A percentile compares a stretch with the other conserved stretches of the same genome.
Evolutionary conservation across 345 rosid genomes (phyloP).

Genomic region (Dipteronia sinensis): DNA sequence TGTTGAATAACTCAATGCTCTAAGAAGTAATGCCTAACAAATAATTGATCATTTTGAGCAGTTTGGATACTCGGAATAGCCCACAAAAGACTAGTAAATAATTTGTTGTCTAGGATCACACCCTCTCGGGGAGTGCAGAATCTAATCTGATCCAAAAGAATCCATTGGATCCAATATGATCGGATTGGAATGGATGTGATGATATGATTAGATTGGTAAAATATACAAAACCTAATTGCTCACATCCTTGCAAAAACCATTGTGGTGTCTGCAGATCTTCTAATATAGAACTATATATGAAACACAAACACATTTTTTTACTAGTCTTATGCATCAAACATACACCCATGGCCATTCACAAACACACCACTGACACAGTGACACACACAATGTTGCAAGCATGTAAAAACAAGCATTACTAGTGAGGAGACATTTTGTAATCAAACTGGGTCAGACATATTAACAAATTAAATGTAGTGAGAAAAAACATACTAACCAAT

Average conservation of each 20-base stretch:
- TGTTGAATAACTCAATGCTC: background rate
- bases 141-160: background rate
- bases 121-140: background rate
- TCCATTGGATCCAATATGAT: background rate
- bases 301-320: background rate
- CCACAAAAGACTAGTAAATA: background rate
- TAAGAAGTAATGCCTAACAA: background rate
- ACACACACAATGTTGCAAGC: background rate
- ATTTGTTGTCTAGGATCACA: background rate
- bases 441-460: background rate
- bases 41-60: background rate
- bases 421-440: background rate
- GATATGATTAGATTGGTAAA: background rate
- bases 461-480: background rate
- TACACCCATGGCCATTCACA: background rate
- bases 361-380: background rate
- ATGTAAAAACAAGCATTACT: background rate
- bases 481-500: constrained; percentile 42
- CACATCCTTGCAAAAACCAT: background rate
- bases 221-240: no score
- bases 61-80: background rate
- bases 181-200: background rate
- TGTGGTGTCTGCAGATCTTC: background rate
- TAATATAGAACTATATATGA: background rate
- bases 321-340: background rate